Percentiles rank a stretch among this genome's conserved stretches.
Evolutionary conservation across 1,284 basidiomycete species (phyloP).

Genomic region (Boletus semigastroideus): DNA sequence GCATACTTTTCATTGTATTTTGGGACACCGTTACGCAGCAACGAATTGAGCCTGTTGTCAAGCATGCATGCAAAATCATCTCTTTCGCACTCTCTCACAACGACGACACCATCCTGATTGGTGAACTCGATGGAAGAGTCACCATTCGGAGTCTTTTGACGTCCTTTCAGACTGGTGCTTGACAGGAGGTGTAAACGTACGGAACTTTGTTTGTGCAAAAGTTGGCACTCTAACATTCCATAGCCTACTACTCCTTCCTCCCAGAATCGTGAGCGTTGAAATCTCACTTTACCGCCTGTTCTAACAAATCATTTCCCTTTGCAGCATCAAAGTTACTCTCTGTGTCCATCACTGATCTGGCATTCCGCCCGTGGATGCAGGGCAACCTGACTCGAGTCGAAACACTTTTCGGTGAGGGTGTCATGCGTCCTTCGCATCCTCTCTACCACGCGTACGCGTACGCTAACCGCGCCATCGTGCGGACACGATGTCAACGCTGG

Average conservation of each 20-base stretch:
- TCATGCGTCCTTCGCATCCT: neutral
- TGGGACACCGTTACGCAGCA: constrained; percentile 3
- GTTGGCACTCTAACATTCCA: too few relatives aligned
- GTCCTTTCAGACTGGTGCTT: neutral
- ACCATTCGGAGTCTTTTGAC: neutral
- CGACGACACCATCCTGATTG: neutral
- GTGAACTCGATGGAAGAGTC: neutral
- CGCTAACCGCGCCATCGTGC: constrained; percentile 2
- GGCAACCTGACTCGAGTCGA: neutral
- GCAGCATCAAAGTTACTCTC: neutral
- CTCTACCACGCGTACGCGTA: neutral
- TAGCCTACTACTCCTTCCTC: too few relatives aligned
- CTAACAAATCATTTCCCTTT: neutral
- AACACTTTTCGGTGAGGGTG: constrained; percentile 1
- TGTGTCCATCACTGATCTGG: constrained; percentile 2
- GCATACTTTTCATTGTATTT: neutral
- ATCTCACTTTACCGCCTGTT: too few relatives aligned
- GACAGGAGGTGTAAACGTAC: neutral
- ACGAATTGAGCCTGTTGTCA: neutral
- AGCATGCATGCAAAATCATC: neutral
- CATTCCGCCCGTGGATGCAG: constrained; percentile 1
- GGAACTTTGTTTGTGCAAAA: too few relatives aligned
- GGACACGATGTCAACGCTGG: neutral
- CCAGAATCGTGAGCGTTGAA: too few relatives aligned
- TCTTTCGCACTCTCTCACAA: neutral